These are phyloP conservation scores for Tubosaeta brunneosetosa DNA, from an alignment of 768 basidiomycete genomes.

Conservation along the genomic window DNA sequence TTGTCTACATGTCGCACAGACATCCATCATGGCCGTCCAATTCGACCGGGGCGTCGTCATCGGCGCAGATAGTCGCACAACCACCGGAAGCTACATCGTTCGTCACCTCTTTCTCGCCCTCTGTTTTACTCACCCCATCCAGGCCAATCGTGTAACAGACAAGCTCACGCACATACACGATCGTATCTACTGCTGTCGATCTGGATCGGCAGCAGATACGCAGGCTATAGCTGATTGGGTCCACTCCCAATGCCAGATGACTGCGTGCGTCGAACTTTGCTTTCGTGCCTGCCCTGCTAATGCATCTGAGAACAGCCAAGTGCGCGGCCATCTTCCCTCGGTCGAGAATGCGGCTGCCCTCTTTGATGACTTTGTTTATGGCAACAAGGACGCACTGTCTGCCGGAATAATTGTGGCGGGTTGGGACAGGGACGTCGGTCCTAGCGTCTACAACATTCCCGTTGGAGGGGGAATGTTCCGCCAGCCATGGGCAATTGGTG, in stretches of 20 bases:
- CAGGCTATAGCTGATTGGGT: conserved; percentile 93
- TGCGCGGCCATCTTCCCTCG: conserved; percentile 60
- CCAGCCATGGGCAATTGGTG: conserved; percentile 98
- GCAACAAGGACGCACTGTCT: conserved; percentile 83
- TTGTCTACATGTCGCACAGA: conserved; percentile 43
- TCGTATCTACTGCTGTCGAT: conserved; percentile 98
- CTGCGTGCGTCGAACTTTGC: conserved; percentile 45
- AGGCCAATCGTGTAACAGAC: conserved; percentile 99
- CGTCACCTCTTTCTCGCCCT: conserved; percentile 19
- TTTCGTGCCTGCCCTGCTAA: neutral
- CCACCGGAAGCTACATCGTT: conserved; percentile 95
- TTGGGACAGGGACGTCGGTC: conserved; percentile 89
- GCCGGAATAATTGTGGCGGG: conserved; percentile 98
- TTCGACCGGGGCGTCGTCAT: conserved; percentile 94
- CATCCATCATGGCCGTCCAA: conserved; percentile 98
- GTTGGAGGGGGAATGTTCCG: conserved; percentile 95
- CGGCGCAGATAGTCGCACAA: conserved; percentile 96
- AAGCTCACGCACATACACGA: conserved; percentile 96
- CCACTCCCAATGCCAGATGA: conserved; percentile 75
- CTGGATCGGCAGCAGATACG: conserved; percentile 96
- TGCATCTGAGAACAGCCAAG: conserved; percentile 38
- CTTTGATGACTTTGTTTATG: conserved; percentile 87
- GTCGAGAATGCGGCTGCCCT: conserved; percentile 77
- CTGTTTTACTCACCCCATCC: neutral
- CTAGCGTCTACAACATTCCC: conserved; percentile 95